These are phyloP conservation scores for Pezicula neosporulosa DNA, from an alignment of 2,329 filamentous ascomycete genomes.

Conservation along the genomic window DNA sequence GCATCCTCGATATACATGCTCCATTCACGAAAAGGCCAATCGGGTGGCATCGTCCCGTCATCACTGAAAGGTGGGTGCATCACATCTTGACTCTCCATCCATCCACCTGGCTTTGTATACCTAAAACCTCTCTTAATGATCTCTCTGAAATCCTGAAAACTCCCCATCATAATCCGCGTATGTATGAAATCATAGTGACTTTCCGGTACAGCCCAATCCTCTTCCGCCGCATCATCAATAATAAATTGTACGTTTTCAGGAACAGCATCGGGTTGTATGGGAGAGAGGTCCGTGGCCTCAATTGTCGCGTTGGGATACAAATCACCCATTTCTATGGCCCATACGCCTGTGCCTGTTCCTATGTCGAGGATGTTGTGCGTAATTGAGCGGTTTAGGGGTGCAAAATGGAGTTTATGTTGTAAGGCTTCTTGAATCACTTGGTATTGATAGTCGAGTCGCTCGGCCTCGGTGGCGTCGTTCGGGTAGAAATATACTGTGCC, in stretches of 20 bases:
- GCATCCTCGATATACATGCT: slow-evolving; percentile 3
- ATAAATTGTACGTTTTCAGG: slow-evolving; percentile 71
- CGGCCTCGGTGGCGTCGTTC: slow-evolving; percentile 43
- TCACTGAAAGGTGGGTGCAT: slow-evolving; percentile 31
- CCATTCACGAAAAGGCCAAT: slow-evolving; percentile 29
- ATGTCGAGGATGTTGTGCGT: slow-evolving; percentile 38
- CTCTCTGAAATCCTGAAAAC: slow-evolving; percentile 50
- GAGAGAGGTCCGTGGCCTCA: slow-evolving; percentile 61
- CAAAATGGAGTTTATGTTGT: slow-evolving; percentile 34
- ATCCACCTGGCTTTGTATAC: slow-evolving; percentile 10
- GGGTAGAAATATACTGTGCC: slow-evolving; percentile 24
- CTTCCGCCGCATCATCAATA: slow-evolving; percentile 37
- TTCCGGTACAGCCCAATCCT: slow-evolving; percentile 38
- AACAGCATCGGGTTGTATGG: slow-evolving; percentile 60
- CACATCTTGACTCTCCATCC: slow-evolving; percentile 11
- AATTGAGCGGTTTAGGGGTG: slow-evolving; percentile 35
- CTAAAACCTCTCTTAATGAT: slow-evolving; percentile 6
- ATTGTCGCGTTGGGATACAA: slow-evolving; percentile 53
- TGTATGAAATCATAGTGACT: slow-evolving; percentile 56
- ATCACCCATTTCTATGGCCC: slow-evolving; percentile 65
- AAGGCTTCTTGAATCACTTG: slow-evolving; percentile 39
- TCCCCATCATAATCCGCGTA: slow-evolving; percentile 49
- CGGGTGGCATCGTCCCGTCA: slow-evolving; percentile 37
- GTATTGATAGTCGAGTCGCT: slow-evolving; percentile 43
- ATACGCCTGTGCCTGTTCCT: slow-evolving; percentile 51